Percentiles rank a stretch among this genome's conserved stretches.
Evolutionary conservation across 257 asterid genomes (phyloP).

Genomic region (Petunia axillaris): DNA sequence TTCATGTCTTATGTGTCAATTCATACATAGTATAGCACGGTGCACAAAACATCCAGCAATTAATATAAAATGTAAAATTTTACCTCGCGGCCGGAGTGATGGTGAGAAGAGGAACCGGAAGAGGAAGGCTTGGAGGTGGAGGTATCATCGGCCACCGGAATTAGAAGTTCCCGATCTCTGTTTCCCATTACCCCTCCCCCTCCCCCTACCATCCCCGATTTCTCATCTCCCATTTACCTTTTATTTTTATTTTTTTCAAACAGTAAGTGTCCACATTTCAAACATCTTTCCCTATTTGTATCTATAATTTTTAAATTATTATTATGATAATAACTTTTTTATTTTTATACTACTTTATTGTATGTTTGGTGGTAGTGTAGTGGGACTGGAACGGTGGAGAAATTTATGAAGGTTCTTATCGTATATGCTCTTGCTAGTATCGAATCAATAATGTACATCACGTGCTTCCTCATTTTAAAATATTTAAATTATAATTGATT

Average conservation of each 20-base stretch:
- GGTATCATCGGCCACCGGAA: constrained; percentile 69
- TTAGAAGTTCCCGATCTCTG: constrained; percentile 81
- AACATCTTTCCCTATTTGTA: neutral
- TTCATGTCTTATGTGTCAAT: neutral
- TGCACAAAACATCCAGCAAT: neutral
- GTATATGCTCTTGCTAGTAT: too few species aligned
- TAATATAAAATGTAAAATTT: neutral
- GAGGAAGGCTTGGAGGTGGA: constrained; percentile 56
- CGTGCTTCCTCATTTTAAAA: too few species aligned
- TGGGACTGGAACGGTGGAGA: too few species aligned
- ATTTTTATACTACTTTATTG: too few species aligned
- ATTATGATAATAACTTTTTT: too few species aligned
- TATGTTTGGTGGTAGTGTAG: too few species aligned
- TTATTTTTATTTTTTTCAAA: constrained; percentile 23
- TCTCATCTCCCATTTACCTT: constrained; percentile 70
- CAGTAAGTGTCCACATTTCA: constrained; percentile 31
- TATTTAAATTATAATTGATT: too few species aligned
- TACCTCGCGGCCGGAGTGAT: constrained; percentile 78
- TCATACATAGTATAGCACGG: neutral
- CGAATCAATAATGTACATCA: too few species aligned
- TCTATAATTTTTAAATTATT: too few species aligned
- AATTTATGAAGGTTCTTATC: too few species aligned
- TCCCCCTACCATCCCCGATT: constrained; percentile 41
- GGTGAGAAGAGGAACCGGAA: constrained; percentile 60
- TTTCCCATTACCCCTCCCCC: constrained; percentile 49